Base-by-base conservation (phyloP, 164 flowering plant genomes). In the Annona cherimola region DNA sequence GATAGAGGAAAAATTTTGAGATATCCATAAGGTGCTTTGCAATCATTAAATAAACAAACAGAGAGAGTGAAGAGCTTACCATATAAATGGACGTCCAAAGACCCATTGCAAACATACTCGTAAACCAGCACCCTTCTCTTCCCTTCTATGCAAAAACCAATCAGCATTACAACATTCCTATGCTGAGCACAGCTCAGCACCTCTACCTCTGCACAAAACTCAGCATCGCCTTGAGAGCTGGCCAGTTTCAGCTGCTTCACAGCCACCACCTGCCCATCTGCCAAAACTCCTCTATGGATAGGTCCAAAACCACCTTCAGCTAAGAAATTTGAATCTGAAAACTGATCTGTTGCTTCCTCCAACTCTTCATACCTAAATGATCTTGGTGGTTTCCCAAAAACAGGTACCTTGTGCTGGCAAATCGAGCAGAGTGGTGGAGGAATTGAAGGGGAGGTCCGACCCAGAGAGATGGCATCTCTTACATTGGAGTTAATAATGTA, bases 161-260 rank as follows among this genome's bases (percentile, higher is more conserved):
- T 88, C 19, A 94, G 77, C 90, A 92, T 77, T 67, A 92, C 99
- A 69, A 94, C 94, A 83, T 94, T 92, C 71, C 90, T 85, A 74
- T 92, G 99, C 69, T 94, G 99, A 4, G 98, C 98, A 80, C 99
- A 94, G 83, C 96, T 93, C 79, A 94, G 74, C 0, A 92, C 85
- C 61, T 81, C 77, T 42, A 92, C 99, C 81, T 94, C 98, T 72
- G 85, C 73, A 81, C 87, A 84, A 78, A 94, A 94, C 78, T 94
- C 96, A 55, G 81, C 85, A 82, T 90, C 93, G 35, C 86, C 89
- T 76, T 83, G 87, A 61, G 89, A 79, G 8, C 88, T 87, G 42
- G 75, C 78, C 71, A 80, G 79, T 75, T 86, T 90, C 74, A 89
- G 81, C 71, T 86, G 89, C 79, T 92, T 94, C 80, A 94, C 94